phyloP scores from a whole-genome alignment of 1,284 basidiomycete species.

The Coniferiporia weirii region DNA sequence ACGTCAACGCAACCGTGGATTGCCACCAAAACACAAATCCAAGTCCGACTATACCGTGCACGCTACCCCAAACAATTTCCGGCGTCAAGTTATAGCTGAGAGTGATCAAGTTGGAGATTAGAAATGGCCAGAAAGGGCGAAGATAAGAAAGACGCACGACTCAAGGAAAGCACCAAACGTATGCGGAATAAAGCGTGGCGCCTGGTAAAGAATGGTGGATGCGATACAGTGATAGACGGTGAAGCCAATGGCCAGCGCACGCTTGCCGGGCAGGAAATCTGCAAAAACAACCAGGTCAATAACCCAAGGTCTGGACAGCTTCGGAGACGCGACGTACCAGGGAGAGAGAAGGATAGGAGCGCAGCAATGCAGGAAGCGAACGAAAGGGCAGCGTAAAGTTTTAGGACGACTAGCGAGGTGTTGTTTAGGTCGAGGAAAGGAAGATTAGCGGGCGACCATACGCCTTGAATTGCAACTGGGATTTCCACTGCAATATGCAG shows the following conservation, averaged over 20 bases:
- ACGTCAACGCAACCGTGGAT: constrained; percentile 50
- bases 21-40: constrained; percentile 75
- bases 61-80: constrained; percentile 59
- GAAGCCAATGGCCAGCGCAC: constrained; percentile 70
- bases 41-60: constrained; percentile 63
- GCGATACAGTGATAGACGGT: constrained; percentile 71
- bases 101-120: constrained; percentile 1
- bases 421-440: constrained; percentile 78
- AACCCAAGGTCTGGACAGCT: neutral
- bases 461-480: constrained; percentile 68
- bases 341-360: constrained; percentile 58
- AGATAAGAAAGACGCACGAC: constrained; percentile 38
- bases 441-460: constrained; percentile 55
- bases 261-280: constrained; percentile 82
- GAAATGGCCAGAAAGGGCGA: neutral
- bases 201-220: constrained; percentile 69
- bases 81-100: constrained; percentile 57
- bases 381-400: constrained; percentile 63
- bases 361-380: constrained; percentile 53
- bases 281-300: neutral
- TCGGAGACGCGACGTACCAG: constrained; percentile 40
- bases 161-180: constrained; percentile 60
- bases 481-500: constrained; percentile 74
- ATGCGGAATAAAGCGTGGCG: constrained; percentile 73
- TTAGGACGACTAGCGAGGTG: constrained; percentile 68